These are phyloP conservation scores for Solanum microdontum DNA, from an alignment of 257 asterid genomes.

Conservation along the genomic window DNA sequence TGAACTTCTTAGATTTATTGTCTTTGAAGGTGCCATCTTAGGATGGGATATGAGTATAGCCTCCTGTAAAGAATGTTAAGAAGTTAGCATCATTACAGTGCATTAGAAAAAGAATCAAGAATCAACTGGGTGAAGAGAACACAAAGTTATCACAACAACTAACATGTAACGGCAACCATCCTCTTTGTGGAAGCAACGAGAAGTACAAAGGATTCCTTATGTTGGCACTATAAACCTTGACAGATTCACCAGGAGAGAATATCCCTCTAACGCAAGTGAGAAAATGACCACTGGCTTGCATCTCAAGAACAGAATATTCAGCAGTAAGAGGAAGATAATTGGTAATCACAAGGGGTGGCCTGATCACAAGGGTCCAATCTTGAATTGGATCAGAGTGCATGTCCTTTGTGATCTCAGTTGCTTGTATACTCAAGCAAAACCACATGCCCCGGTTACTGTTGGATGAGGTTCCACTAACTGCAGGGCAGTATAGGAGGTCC, in stretches of 20 bases:
- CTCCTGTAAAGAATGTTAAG: conserved; percentile 38
- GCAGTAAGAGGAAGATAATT: conserved; percentile 84
- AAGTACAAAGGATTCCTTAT: conserved; percentile 70
- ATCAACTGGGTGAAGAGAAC: not conserved
- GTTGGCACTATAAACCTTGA: conserved; percentile 67
- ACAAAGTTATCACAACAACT: conserved; percentile 12
- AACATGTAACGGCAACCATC: conserved; percentile 87
- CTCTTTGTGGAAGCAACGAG: conserved; percentile 88
- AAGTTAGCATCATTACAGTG: conserved; percentile 7
- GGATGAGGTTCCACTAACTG: conserved; percentile 60
- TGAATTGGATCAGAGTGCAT: conserved; percentile 51
- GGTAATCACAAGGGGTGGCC: conserved; percentile 61
- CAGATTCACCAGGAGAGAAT: conserved; percentile 67
- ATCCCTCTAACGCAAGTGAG: conserved; percentile 65
- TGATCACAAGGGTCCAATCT: conserved; percentile 78
- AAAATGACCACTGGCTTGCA: conserved; percentile 79
- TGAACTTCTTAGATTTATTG: conserved; percentile 79
- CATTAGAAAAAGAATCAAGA: not conserved
- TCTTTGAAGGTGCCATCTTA: conserved; percentile 47
- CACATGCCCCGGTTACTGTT: conserved; percentile 50
- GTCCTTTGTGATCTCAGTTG: conserved; percentile 75
- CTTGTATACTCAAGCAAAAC: conserved; percentile 76
- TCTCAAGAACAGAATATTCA: conserved; percentile 87
- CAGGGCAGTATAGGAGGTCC: conserved; percentile 61
- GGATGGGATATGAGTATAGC: conserved; percentile 83